These are phyloP conservation scores for Globisporangium barbulae DNA, from an alignment of 352 stramenopile genomes.

Conservation along the genomic window DNA sequence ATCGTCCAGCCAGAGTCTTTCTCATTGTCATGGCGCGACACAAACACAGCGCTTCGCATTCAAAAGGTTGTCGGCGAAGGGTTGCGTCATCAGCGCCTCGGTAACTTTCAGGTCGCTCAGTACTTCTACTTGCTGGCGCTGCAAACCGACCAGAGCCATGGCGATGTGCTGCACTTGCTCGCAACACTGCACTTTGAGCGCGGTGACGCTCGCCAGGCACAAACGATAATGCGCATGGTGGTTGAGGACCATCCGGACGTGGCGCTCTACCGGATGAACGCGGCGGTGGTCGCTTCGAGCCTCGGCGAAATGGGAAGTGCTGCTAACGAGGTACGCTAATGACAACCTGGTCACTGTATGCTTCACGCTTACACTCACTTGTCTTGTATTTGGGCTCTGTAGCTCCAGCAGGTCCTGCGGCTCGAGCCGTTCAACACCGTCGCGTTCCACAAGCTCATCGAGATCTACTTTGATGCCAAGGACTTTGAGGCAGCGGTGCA, in stretches of 20 bases:
- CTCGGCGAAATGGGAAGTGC: neutral
- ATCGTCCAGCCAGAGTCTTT: constrained; percentile 31
- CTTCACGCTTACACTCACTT: neutral
- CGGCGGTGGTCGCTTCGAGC: constrained; percentile 4
- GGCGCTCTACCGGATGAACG: constrained; percentile 28
- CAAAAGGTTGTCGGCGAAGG: constrained; percentile 20
- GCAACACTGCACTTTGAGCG: constrained; percentile 30
- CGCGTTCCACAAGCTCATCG: constrained; percentile 29
- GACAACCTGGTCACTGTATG: neutral
- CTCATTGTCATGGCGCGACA: neutral
- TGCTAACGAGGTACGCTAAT: neutral
- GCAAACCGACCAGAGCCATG: constrained; percentile 3
- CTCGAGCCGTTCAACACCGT: constrained; percentile 20
- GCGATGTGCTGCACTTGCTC: constrained; percentile 50
- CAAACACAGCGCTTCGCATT: constrained; percentile 15
- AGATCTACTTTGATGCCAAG: constrained; percentile 11
- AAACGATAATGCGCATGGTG: constrained; percentile 21
- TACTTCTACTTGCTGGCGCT: constrained; percentile 30
- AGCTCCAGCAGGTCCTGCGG: constrained; percentile 16
- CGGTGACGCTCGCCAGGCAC: constrained; percentile 16
- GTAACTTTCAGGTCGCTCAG: constrained; percentile 21
- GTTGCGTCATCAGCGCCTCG: constrained; percentile 28
- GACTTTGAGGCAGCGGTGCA: constrained; percentile 13
- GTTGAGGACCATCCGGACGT: constrained; percentile 20
- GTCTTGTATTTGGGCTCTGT: neutral